Evolutionary conservation across 2,329 filamentous ascomycete genomes (phyloP).

Genomic region (Venturia oleaginea): DNA sequence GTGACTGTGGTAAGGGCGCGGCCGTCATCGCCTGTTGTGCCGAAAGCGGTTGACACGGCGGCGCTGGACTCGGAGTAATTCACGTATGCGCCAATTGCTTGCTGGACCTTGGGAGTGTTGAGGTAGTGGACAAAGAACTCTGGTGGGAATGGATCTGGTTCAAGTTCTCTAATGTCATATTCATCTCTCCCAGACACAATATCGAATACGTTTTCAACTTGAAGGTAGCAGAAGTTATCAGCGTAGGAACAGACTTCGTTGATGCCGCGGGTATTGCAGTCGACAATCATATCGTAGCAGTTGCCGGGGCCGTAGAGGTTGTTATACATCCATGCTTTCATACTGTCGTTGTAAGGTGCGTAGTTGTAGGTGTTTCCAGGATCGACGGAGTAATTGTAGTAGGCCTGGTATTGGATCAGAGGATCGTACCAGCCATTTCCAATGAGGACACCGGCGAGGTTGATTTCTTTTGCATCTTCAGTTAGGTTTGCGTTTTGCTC

Average conservation of each 20-base stretch:
- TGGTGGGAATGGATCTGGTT: constrained; percentile 50
- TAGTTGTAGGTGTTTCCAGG: constrained; percentile 51
- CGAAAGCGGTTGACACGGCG: constrained; percentile 37
- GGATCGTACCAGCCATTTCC: constrained; percentile 51
- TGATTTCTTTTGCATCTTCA: constrained; percentile 35
- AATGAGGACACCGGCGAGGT: constrained; percentile 43
- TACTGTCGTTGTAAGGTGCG: constrained; percentile 41
- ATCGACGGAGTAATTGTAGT: constrained; percentile 48
- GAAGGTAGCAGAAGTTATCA: constrained; percentile 45
- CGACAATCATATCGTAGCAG: constrained; percentile 47
- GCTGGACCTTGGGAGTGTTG: constrained; percentile 40
- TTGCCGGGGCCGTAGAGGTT: constrained; percentile 52
- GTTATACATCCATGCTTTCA: constrained; percentile 46
- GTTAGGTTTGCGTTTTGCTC: constrained; percentile 37
- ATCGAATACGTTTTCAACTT: constrained; percentile 47
- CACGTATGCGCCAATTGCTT: constrained; percentile 49
- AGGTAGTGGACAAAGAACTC: constrained; percentile 48
- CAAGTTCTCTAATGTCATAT: constrained; percentile 50
- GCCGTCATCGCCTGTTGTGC: constrained; percentile 41
- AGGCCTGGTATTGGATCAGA: constrained; percentile 46
- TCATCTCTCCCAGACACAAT: constrained; percentile 45
- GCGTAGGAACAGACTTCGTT: constrained; percentile 45
- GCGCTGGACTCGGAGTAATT: constrained; percentile 46
- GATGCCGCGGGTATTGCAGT: constrained; percentile 44
- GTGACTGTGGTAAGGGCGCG: constrained; percentile 35